Evolutionary conservation across 176 grass and related monocot genomes (phyloP).

Genomic region (Triticum dicoccoides): DNA sequence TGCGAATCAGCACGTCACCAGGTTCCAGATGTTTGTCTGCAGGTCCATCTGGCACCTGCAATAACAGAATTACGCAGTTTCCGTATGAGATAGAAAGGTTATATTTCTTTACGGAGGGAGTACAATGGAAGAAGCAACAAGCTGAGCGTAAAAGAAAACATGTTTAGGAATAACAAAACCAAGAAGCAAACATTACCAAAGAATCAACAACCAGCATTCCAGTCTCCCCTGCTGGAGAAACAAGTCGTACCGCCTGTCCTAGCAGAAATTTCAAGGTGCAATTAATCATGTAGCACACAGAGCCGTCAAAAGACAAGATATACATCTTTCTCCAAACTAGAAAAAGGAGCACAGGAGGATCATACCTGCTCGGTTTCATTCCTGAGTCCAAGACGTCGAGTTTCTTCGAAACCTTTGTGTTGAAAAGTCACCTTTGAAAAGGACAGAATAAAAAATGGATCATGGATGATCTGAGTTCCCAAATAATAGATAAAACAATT

Average conservation of each 20-base stretch:
- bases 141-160: conserved; percentile 4
- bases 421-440: conserved; percentile 73
- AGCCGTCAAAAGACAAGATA: not conserved
- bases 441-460: not conserved
- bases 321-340: not conserved
- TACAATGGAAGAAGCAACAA: conserved; percentile 1
- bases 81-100: not conserved
- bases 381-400: conserved; percentile 63
- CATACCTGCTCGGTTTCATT: conserved; percentile 84
- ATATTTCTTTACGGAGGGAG: no score
- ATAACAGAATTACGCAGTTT: conserved; percentile 9
- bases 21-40: conserved; percentile 77
- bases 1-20: conserved; percentile 84
- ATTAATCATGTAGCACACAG: conserved; percentile 1
- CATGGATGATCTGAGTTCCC: not conserved
- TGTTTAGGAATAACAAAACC: conserved; percentile 25
- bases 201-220: conserved; percentile 97
- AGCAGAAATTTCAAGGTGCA: conserved; percentile 23
- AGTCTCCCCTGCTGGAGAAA: conserved; percentile 76
- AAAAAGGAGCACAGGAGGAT: not conserved
- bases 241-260: conserved; percentile 63
- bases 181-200: conserved; percentile 54
- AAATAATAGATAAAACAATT: no score
- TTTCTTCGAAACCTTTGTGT: conserved; percentile 17
- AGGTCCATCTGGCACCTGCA: conserved; percentile 89